Evolutionary conservation across 768 basidiomycete genomes (phyloP).

Genomic region (Tulasnella sp.): DNA sequence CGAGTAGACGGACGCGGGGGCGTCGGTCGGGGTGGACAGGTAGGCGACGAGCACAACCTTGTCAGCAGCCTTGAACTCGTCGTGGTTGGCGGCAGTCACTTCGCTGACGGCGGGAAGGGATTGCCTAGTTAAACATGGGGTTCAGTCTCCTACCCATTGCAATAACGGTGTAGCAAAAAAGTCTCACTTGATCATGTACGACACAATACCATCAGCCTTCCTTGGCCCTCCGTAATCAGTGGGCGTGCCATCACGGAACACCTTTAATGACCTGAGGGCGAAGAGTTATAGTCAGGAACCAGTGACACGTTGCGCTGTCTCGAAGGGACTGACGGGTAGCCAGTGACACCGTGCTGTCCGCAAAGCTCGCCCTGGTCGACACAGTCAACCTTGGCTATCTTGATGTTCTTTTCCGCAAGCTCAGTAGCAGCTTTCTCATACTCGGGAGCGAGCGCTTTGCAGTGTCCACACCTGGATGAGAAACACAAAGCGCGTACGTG

Average conservation of each 20-base stretch:
- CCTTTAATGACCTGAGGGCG: slow-evolving; percentile 64
- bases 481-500: not conserved
- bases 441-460: slow-evolving; percentile 88
- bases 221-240: slow-evolving; percentile 79
- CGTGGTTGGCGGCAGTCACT: slow-evolving; percentile 62
- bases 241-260: slow-evolving; percentile 76
- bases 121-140: slow-evolving; percentile 43
- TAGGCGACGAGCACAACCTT: slow-evolving; percentile 86
- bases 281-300: not conserved
- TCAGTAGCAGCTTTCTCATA: slow-evolving; percentile 89
- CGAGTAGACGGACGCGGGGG: slow-evolving; percentile 61
- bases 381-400: slow-evolving; percentile 94
- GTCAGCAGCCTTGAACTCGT: slow-evolving; percentile 80
- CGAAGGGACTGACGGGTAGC: slow-evolving; percentile 71
- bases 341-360: slow-evolving; percentile 73
- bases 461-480: slow-evolving; percentile 73
- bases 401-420: slow-evolving; percentile 82
- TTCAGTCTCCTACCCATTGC: slow-evolving; percentile 14
- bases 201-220: slow-evolving; percentile 90
- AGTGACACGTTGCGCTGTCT: too few species aligned
- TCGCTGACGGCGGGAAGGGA: slow-evolving; percentile 85
- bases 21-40: slow-evolving; percentile 58
- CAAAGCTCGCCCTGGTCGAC: slow-evolving; percentile 90
- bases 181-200: slow-evolving; percentile 90
- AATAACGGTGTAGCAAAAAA: not conserved